Base-by-base conservation (phyloP, 768 basidiomycete species). In the Sporobolomyces roseus region DNA sequence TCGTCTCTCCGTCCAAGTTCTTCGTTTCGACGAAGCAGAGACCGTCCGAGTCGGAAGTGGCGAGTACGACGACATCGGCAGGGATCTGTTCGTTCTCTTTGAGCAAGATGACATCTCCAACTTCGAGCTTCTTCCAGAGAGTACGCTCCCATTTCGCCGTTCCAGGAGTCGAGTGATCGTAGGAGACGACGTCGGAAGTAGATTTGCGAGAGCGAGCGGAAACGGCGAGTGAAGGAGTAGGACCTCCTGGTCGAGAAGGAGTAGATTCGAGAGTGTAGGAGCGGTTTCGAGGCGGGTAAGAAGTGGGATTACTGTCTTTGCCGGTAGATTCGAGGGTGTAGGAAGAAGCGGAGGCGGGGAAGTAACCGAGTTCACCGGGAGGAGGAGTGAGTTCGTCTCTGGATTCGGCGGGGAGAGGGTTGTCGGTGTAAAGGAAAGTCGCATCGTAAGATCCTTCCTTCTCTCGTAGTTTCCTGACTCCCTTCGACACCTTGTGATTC, bases 61-160 rank as follows among this genome's bases (percentile, higher is more conserved):
- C 86, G 9, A 97, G 84, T 1, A 99, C 90, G 68, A 93, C 83
- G 72, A 98, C 88, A 76, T 99, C 94, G 12, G 94, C 94, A 0
- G 94, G 94, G 17, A 98, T 88, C 79, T 96, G 94, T 56, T 97
- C 94, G 78, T 97, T 89, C 72, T 97, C 92, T 66, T 88, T 82
- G 38, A 98, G 81, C 12, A 97, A 81, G 35, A 98, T 90, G 27
- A 97, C 80, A 77, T 98, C 94, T n/a, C 94, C 94, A 16, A 97
- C 93, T 77, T 96, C 93, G 50, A 98, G 83, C 82, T 98, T 97
- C 83, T 98, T 97, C 94, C 94, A 98, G 2, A 98, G 81, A 19
- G 94, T 98, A 63, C 94, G 82, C 77, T 97, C 93, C 94, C 94
- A 98, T 32, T 83, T 82, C 3, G 91, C 87, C 5, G 86, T 84